Percentiles rank a stretch among this genome's conserved stretches.
These are phyloP conservation scores for Pythium rishiriense DNA, from an alignment of 352 stramenopile genomes.

Conservation along the genomic window DNA sequence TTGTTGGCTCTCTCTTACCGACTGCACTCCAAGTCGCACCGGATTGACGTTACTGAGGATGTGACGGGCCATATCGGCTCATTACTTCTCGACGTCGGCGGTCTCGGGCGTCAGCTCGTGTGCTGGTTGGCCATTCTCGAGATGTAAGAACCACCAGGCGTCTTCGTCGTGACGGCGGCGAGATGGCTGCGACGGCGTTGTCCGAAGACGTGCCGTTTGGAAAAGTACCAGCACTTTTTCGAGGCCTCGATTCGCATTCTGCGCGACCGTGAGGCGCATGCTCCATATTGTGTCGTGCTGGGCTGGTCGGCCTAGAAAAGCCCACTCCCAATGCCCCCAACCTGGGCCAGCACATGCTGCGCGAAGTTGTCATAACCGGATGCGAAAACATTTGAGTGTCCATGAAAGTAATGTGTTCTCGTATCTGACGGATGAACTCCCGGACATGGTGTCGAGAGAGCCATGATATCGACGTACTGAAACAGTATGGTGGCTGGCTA, in stretches of 20 bases:
- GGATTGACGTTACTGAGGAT: constrained; percentile 22
- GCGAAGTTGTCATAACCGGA: too few relatives aligned
- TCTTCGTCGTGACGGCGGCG: background rate
- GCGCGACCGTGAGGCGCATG: background rate
- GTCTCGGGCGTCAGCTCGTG: constrained; percentile 25
- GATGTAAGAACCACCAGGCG: constrained; percentile 7
- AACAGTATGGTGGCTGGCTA: too few relatives aligned
- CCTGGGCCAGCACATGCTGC: too few relatives aligned
- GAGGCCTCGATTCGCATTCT: background rate
- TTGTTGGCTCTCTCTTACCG: constrained; percentile 2
- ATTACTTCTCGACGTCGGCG: constrained; percentile 15
- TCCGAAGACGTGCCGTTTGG: background rate
- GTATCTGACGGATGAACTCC: too few relatives aligned
- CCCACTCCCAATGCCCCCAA: too few relatives aligned
- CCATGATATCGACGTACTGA: too few relatives aligned
- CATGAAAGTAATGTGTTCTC: too few relatives aligned
- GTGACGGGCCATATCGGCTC: background rate
- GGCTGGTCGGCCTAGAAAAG: constrained; percentile 3
- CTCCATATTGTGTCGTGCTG: background rate
- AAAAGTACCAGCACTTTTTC: constrained; percentile 10
- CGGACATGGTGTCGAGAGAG: too few relatives aligned
- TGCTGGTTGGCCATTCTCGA: constrained; percentile 30
- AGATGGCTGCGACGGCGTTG: background rate
- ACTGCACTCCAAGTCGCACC: constrained; percentile 27
- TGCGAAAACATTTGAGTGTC: too few relatives aligned